Conservation (phyloP, 495 filamentous ascomycete species). For the Cercophora sp. region DNA sequence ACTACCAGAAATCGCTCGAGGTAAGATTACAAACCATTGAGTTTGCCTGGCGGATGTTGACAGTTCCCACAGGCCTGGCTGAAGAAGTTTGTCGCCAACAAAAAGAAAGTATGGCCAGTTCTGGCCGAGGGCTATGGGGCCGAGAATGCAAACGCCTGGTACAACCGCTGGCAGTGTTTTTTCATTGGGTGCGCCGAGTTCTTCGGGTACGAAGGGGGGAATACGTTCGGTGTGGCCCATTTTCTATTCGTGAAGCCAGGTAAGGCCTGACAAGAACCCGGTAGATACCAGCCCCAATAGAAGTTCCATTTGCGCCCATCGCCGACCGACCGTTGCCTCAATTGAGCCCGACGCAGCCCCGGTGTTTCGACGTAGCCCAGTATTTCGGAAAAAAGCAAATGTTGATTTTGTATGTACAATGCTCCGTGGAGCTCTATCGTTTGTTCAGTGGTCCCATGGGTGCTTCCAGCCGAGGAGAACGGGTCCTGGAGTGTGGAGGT, state of each 20-base stretch:
- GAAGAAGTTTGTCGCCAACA: slow-evolving; percentile 47
- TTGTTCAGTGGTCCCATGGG: slow-evolving; percentile 86
- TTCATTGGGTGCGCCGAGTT: slow-evolving; percentile 66
- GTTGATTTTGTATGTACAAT: too few species aligned
- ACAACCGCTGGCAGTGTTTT: slow-evolving; percentile 64
- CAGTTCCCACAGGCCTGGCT: slow-evolving; percentile 52
- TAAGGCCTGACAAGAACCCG: not conserved
- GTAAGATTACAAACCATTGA: slow-evolving; percentile 30
- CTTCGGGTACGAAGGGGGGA: slow-evolving; percentile 57
- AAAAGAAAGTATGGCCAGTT: slow-evolving; percentile 54
- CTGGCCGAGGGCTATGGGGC: slow-evolving; percentile 58
- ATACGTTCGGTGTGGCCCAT: slow-evolving; percentile 61
- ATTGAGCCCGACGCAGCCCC: too few species aligned
- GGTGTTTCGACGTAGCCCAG: too few species aligned
- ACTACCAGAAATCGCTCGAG: slow-evolving; percentile 65
- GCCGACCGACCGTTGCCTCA: too few species aligned
- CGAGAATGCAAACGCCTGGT: slow-evolving; percentile 53
- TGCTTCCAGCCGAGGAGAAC: slow-evolving; percentile 92
- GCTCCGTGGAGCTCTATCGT: not conserved
- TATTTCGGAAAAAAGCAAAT: too few species aligned
- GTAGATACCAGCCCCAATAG: too few species aligned
- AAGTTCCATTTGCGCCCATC: too few species aligned
- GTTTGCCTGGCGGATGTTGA: not conserved
- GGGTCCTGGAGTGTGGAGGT: slow-evolving; percentile 43
- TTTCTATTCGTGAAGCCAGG: slow-evolving; percentile 55